These are phyloP conservation scores for Canariomyces notabilis DNA, from an alignment of 2,329 filamentous ascomycete species.

Conservation along the genomic window DNA sequence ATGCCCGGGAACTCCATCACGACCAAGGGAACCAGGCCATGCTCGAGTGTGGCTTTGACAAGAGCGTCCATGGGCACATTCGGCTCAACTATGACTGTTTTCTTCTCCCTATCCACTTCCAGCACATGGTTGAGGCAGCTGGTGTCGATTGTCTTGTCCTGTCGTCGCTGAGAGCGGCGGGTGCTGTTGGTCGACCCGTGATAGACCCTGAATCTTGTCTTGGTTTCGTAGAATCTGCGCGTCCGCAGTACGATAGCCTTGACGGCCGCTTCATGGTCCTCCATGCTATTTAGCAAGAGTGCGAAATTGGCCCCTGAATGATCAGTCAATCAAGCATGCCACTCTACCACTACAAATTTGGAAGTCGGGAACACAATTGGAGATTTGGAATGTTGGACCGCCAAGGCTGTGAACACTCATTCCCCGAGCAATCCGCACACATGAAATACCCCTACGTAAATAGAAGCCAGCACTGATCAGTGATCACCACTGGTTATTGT, in stretches of 20 bases:
- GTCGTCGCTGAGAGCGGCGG: slow-evolving; percentile 47
- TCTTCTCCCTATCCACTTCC: slow-evolving; percentile 46
- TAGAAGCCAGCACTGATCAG: too few species aligned
- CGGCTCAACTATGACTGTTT: slow-evolving; percentile 59
- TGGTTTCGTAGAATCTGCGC: slow-evolving; percentile 37
- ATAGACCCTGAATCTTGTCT: slow-evolving; percentile 64
- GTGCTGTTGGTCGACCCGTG: slow-evolving; percentile 77
- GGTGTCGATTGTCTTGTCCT: slow-evolving; percentile 60
- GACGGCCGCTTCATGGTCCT: slow-evolving; percentile 43
- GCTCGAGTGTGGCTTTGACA: slow-evolving; percentile 49
- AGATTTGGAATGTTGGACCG: too few species aligned
- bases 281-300: slow-evolving; percentile 16
- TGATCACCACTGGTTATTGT: too few species aligned
- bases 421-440: too few species aligned
- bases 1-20: slow-evolving; percentile 71
- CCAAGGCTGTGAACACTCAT: too few species aligned
- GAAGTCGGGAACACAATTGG: too few species aligned
- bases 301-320: background rate
- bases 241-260: slow-evolving; percentile 39
- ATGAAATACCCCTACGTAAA: too few species aligned
- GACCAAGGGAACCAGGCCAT: slow-evolving; percentile 56
- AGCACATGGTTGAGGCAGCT: slow-evolving; percentile 60
- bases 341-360: too few species aligned
- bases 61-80: slow-evolving; percentile 65
- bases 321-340: background rate